Evolutionary conservation across 345 rosid genomes (phyloP).

Genomic region (Triadica sebifera): DNA sequence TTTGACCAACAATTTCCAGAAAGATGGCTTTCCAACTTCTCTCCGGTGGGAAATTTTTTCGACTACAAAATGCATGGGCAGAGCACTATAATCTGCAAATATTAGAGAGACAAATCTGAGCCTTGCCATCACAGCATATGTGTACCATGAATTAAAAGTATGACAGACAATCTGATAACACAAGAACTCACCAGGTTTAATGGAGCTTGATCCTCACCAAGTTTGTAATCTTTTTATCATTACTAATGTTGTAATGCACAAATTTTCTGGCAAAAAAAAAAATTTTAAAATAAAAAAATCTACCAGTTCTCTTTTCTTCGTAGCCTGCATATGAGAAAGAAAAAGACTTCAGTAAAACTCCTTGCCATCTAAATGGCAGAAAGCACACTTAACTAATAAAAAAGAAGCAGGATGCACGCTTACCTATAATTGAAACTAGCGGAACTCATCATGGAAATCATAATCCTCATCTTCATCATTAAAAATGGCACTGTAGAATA

Average conservation of each 20-base stretch:
- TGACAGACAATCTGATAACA: background rate
- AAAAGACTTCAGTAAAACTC: background rate
- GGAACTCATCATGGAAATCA: slow-evolving; percentile 80
- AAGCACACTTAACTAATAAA: too few relatives aligned
- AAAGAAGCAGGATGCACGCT: background rate
- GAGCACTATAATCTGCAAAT: slow-evolving; percentile 1
- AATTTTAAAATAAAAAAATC: slow-evolving; percentile 7
- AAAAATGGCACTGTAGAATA: slow-evolving; percentile 88
- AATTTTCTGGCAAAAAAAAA: background rate
- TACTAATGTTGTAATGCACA: background rate
- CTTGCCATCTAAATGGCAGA: background rate
- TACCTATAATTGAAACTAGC: slow-evolving; percentile 33
- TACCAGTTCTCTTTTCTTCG: background rate
- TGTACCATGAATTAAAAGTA: background rate
- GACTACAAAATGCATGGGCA: background rate
- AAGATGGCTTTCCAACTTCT: background rate
- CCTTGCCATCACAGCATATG: too few relatives aligned
- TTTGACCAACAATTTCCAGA: background rate
- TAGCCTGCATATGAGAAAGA: slow-evolving; percentile 21
- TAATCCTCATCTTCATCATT: slow-evolving; percentile 64
- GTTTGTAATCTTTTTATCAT: background rate
- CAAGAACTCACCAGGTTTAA: background rate
- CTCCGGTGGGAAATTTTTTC: background rate
- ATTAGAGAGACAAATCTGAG: too few relatives aligned
- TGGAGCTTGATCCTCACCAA: slow-evolving; percentile 7